Percentiles rank a stretch among this genome's conserved stretches.
These are phyloP conservation scores for Oryza glumipatula DNA, from an alignment of 176 grass and related monocot genomes.

Conservation along the genomic window DNA sequence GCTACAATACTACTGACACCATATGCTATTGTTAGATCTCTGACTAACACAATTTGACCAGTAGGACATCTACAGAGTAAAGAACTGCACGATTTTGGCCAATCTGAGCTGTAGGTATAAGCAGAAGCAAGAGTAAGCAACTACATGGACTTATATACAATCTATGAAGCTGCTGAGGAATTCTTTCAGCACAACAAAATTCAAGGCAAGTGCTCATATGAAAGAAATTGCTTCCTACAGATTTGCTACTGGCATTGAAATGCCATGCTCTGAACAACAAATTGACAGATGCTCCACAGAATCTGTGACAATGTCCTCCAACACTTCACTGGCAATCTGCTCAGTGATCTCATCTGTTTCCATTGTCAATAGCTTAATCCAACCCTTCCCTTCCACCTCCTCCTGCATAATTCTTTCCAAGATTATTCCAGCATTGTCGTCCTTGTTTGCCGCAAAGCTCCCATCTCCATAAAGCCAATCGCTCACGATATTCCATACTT, in stretches of 20 bases:
- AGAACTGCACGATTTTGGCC: background rate
- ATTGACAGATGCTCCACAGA: constrained; percentile 34
- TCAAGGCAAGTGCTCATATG: constrained; percentile 23
- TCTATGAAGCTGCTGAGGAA: constrained; percentile 33
- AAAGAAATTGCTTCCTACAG: constrained; percentile 47
- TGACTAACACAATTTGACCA: background rate
- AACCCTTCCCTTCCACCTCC: constrained; percentile 63
- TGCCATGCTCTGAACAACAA: constrained; percentile 43
- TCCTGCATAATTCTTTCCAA: constrained; percentile 63
- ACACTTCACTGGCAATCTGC: constrained; percentile 54
- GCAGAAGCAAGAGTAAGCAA: constrained; percentile 28
- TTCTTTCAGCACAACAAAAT: constrained; percentile 23
- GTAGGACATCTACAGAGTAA: background rate
- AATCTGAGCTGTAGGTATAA: constrained; percentile 7
- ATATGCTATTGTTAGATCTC: background rate
- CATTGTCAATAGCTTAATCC: constrained; percentile 52
- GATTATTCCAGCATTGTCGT: constrained; percentile 31
- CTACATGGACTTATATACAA: constrained; percentile 27
- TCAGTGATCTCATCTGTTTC: constrained; percentile 57
- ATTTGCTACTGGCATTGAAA: background rate
- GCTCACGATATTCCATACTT: constrained; percentile 59
- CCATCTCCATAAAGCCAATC: constrained; percentile 58
- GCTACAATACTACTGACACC: background rate
- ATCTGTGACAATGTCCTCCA: constrained; percentile 72
- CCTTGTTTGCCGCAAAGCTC: constrained; percentile 26